These are phyloP conservation scores for Candolleomyces eurysporus DNA, from an alignment of 768 basidiomycete genomes.

Conservation along the genomic window DNA sequence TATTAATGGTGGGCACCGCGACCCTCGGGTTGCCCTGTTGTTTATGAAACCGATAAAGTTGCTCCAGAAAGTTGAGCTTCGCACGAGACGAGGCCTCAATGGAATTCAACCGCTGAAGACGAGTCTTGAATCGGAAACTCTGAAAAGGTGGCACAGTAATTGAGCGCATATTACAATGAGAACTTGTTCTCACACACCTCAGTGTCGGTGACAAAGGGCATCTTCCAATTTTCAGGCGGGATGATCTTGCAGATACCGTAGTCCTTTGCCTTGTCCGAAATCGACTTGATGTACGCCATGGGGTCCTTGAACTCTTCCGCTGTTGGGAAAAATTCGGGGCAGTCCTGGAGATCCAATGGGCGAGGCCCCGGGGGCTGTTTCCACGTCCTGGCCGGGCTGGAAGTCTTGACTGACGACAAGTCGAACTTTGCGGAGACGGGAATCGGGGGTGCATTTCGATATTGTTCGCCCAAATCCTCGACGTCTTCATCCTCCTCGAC, in stretches of 20 bases:
- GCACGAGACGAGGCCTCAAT: conserved; percentile 97
- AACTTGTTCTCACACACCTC: conserved; percentile 57
- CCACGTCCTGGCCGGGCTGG: conserved; percentile 41
- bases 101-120: conserved; percentile 91
- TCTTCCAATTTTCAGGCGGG: conserved; percentile 90
- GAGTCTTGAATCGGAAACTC: conserved; percentile 95
- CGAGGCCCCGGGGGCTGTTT: conserved; percentile 45
- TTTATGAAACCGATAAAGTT: conserved; percentile 93
- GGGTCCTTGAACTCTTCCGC: conserved; percentile 93
- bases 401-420: conserved; percentile 69
- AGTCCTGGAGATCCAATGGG: conserved; percentile 85
- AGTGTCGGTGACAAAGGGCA: conserved; percentile 94
- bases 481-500: conserved; percentile 53
- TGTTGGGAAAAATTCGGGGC: conserved; percentile 86
- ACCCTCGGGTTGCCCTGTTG: conserved; percentile 92
- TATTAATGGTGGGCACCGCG: conserved; percentile 91
- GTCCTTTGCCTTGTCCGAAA: conserved; percentile 64
- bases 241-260: conserved; percentile 96
- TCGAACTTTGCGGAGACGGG: conserved; percentile 62
- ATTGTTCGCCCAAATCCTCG: conserved; percentile 47
- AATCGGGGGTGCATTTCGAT: conserved; percentile 55
- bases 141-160: conserved; percentile 30
- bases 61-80: conserved; percentile 95
- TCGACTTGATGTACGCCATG: conserved; percentile 86
- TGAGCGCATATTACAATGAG: conserved; percentile 5